Evolutionary conservation across 1,139 yeast genomes (phyloP).

Genomic region (Petasospora fabianii): DNA sequence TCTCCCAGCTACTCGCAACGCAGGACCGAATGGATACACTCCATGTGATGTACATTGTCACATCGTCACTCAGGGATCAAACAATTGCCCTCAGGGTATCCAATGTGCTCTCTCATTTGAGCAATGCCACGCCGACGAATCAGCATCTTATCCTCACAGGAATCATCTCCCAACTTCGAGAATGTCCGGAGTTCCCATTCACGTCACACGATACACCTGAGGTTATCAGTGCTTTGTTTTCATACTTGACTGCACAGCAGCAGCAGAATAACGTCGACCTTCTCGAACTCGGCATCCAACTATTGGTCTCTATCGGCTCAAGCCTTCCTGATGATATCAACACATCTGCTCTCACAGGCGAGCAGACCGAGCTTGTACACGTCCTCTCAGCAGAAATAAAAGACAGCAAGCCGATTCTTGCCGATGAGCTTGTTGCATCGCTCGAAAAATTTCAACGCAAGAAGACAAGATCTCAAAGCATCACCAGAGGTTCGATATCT

Average conservation of each 20-base stretch:
- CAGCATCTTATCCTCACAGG: conserved; percentile 20
- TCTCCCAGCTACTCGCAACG: conserved; percentile 10
- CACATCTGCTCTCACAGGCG: conserved; percentile 9
- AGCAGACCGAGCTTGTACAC: conserved; percentile 16
- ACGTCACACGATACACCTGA: conserved; percentile 16
- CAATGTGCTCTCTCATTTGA: conserved; percentile 11
- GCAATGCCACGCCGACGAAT: conserved; percentile 13
- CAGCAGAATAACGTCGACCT: conserved; percentile 1
- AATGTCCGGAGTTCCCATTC: conserved; percentile 11
- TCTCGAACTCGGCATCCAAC: conserved; percentile 12
- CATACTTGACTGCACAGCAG: conserved; percentile 13
- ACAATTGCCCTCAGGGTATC: conserved; percentile 14
- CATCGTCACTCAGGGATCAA: conserved; percentile 15
- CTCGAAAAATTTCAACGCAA: conserved; percentile 16
- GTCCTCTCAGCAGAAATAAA: conserved; percentile 11
- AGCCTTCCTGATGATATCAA: conserved; percentile 10
- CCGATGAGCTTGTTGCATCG: conserved; percentile 14
- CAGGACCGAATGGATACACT: conserved; percentile 19
- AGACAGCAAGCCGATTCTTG: conserved; percentile 4
- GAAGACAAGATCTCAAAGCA: conserved; percentile 4
- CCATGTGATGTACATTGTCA: conserved; percentile 16
- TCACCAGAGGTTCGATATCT: conserved; percentile 11
- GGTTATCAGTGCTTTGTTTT: conserved; percentile 8
- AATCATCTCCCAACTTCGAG: conserved; percentile 14
- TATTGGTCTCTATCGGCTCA: conserved; percentile 11